Evolutionary conservation across 805 yeast species (phyloP), one percentile per base, ranked within the genome.

Genomic region (Osmozyma mogii): DNA sequence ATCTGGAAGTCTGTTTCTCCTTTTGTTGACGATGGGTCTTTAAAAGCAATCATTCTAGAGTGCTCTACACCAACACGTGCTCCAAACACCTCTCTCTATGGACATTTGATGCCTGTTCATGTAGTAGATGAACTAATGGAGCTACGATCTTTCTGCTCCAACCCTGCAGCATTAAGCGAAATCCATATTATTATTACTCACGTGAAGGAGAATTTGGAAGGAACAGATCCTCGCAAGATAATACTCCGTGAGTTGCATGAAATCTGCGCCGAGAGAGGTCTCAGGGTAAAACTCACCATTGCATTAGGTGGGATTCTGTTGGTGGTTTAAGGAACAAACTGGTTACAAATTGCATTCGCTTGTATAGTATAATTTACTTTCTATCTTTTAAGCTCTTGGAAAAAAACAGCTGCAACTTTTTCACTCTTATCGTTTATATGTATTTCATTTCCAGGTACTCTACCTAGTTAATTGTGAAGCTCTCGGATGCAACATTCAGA

Each of bases 41-140:
- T 87, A 25, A 58, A 53, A 13, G 74, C 76, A 0, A 68, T 87
- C 1, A 52, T 85, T 10, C 70, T 88, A 15, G 96, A 87, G 51
- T 87, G 96, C 47, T 83, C 95, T 1, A 69, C 73, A 5, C 29
- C 38, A 11, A 50, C 47, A 29, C 27, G 41, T 1, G 64, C 69
- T 1, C 58, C 61, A 1, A 35, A 26, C n/a, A 52, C 58, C 7
- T 63, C 65, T 5, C 45, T 84, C 15, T 87, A 74, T 49, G 96
- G 96, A 2, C 96, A 87, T 54, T 48, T 87, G 54, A 77, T 81
- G 9, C 94, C 96, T 4, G 43, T 51, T 2, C 68, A 69, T 40
- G 52, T 87, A 17, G 64, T 82, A 9, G 46, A 56, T 5, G 95
- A 84, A 45, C 56, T 88, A 15, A 27, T 29, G 10, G 37, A 34